phyloP scores from a whole-genome alignment of 345 rosid genomes.

The Euphorbia lathyris region DNA sequence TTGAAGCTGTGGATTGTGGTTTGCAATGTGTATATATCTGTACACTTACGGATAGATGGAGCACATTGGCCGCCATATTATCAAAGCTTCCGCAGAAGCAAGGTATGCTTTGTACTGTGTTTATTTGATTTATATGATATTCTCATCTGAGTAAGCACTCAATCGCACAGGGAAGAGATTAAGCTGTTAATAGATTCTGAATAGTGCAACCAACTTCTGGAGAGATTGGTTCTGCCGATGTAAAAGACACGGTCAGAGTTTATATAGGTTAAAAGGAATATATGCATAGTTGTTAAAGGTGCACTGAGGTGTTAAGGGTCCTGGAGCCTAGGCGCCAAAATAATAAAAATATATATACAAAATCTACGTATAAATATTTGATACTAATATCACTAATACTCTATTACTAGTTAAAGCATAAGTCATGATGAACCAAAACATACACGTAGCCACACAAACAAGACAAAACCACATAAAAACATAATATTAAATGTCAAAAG shows the following conservation, averaged over 20 bases:
- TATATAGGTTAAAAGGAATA: neutral
- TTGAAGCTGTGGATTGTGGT: constrained; percentile 75
- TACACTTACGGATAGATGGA: constrained; percentile 77
- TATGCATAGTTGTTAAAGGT: too few relatives aligned
- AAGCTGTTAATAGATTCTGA: neutral
- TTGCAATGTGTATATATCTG: constrained; percentile 77
- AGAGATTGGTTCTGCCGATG: neutral
- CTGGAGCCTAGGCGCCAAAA: too few relatives aligned
- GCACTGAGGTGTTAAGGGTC: too few relatives aligned
- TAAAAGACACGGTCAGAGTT: neutral
- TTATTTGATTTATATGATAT: neutral
- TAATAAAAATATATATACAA: too few relatives aligned
- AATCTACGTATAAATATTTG: too few relatives aligned
- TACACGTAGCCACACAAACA: too few relatives aligned
- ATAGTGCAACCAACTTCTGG: neutral
- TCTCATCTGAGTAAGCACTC: neutral
- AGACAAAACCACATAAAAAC: too few relatives aligned
- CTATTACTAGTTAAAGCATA: too few relatives aligned
- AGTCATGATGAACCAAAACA: too few relatives aligned
- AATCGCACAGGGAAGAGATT: neutral
- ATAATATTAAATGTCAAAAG: too few relatives aligned
- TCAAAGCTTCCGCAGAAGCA: constrained; percentile 75
- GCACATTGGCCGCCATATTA: constrained; percentile 69
- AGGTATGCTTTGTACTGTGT: constrained; percentile 41
- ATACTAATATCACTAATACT: too few relatives aligned